Conservation (phyloP, 192 early-diverging fungal genomes). For the Funneliformis geosporum region DNA sequence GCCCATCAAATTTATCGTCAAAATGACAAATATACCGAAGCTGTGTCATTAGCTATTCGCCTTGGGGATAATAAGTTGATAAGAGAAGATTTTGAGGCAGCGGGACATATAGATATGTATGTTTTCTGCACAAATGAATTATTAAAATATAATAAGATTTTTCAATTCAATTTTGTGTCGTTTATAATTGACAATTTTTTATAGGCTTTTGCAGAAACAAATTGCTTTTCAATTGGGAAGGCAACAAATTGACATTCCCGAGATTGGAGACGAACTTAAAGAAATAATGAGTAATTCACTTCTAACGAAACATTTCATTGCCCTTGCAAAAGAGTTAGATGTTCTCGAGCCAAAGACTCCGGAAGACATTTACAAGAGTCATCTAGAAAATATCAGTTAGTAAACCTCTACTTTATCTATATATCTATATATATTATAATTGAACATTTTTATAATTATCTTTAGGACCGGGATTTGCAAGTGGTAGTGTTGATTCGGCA, state of each 20-base stretch:
- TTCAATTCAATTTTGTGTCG: neutral
- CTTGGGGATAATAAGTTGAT: slow-evolving; percentile 82
- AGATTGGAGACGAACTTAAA: slow-evolving; percentile 77
- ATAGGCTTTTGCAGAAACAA: slow-evolving; percentile 85
- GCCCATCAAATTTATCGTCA: slow-evolving; percentile 90
- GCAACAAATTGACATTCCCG: slow-evolving; percentile 77
- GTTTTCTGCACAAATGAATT: slow-evolving; percentile 31
- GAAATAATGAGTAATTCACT: slow-evolving; percentile 90
- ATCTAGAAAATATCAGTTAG: slow-evolving; percentile 87
- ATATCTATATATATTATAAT: neutral
- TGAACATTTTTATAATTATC: neutral
- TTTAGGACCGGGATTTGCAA: slow-evolving; percentile 62
- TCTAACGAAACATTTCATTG: slow-evolving; percentile 85
- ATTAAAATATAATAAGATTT: neutral
- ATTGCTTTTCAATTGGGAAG: slow-evolving; percentile 92
- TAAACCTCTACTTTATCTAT: neutral
- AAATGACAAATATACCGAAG: slow-evolving; percentile 77
- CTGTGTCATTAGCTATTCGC: slow-evolving; percentile 83
- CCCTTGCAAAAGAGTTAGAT: slow-evolving; percentile 89
- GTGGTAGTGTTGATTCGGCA: slow-evolving; percentile 83
- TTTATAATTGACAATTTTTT: slow-evolving; percentile 10
- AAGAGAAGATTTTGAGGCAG: slow-evolving; percentile 78
- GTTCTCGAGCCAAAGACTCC: slow-evolving; percentile 94
- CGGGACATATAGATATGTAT: slow-evolving; percentile 69
- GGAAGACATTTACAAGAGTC: slow-evolving; percentile 98